Evolutionary conservation across 2,329 filamentous ascomycete species (phyloP).

Genomic region (Alternaria triticimaculans): DNA sequence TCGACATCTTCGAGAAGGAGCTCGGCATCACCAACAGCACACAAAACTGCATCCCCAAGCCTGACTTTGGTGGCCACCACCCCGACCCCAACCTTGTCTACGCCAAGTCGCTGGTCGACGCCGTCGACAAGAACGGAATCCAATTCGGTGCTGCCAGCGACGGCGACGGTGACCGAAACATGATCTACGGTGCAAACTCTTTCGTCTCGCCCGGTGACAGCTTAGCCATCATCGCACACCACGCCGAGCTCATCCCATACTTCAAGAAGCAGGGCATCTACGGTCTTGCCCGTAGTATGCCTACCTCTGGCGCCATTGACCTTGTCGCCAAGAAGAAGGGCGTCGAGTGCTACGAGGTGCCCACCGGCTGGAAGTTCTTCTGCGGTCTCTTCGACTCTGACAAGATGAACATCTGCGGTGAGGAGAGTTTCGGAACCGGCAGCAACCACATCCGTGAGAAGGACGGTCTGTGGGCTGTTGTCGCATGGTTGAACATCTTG

Average conservation of each 20-base stretch:
- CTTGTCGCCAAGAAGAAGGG: slow-evolving; percentile 95
- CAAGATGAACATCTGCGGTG: slow-evolving; percentile 99
- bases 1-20: slow-evolving; percentile 93
- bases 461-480: slow-evolving; percentile 96
- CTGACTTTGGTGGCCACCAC: slow-evolving; percentile 96
- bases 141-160: slow-evolving; percentile 97
- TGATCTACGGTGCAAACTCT: slow-evolving; percentile 97
- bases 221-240: slow-evolving; percentile 96
- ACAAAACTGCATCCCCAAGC: slow-evolving; percentile 90
- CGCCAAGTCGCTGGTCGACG: slow-evolving; percentile 91
- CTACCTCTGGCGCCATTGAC: slow-evolving; percentile 93
- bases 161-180: slow-evolving; percentile 98
- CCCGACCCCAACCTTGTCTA: slow-evolving; percentile 98
- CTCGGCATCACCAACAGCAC: slow-evolving; percentile 81
- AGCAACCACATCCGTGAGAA: slow-evolving; percentile 99
- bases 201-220: slow-evolving; percentile 98
- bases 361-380: slow-evolving; percentile 98
- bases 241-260: slow-evolving; percentile 95
- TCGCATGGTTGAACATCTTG: slow-evolving; percentile 99
- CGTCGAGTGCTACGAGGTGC: slow-evolving; percentile 92
- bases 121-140: slow-evolving; percentile 87
- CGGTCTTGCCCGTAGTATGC: slow-evolving; percentile 96
- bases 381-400: slow-evolving; percentile 96
- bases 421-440: slow-evolving; percentile 97
- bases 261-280: slow-evolving; percentile 98